These are phyloP conservation scores for Pulveroboletus sp. DNA, from an alignment of 768 basidiomycete species.

Conservation along the genomic window DNA sequence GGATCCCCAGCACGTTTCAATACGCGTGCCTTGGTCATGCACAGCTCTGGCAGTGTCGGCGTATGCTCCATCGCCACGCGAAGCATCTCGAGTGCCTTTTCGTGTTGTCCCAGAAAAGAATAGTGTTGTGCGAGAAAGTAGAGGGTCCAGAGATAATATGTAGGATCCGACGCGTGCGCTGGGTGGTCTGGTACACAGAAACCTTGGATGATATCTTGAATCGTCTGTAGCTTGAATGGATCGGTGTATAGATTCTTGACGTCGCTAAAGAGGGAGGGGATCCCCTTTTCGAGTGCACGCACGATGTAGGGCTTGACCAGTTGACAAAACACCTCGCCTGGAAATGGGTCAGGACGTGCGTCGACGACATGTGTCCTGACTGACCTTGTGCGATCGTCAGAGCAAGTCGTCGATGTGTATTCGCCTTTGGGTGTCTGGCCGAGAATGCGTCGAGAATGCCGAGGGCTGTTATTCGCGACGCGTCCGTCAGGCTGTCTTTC, in stretches of 20 bases:
- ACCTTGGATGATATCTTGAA: slow-evolving; percentile 69
- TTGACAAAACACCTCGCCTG: slow-evolving; percentile 66
- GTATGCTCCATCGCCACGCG: slow-evolving; percentile 75
- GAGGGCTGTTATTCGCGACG: slow-evolving; percentile 52
- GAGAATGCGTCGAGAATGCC: slow-evolving; percentile 58
- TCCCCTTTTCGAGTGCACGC: slow-evolving; percentile 72
- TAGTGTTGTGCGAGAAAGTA: slow-evolving; percentile 94
- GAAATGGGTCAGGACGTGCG: neutral
- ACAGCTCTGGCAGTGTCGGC: slow-evolving; percentile 89
- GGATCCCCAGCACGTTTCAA: slow-evolving; percentile 86
- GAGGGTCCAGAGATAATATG: slow-evolving; percentile 89
- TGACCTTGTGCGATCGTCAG: slow-evolving; percentile 61
- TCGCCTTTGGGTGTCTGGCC: slow-evolving; percentile 60
- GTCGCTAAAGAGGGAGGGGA: slow-evolving; percentile 93
- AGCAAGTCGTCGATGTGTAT: slow-evolving; percentile 70
- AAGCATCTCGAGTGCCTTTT: slow-evolving; percentile 58
- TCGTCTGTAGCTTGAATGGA: slow-evolving; percentile 55
- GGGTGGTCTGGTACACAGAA: slow-evolving; percentile 40
- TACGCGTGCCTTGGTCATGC: slow-evolving; percentile 76
- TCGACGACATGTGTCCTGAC: neutral
- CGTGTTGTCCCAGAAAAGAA: slow-evolving; percentile 52
- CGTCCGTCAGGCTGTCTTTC: slow-evolving; percentile 45
- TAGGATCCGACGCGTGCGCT: slow-evolving; percentile 46
- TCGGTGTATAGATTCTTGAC: slow-evolving; percentile 81
- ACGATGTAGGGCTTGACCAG: slow-evolving; percentile 67